Evolutionary conservation across 805 yeast genomes (phyloP).

Genomic region (Ogataea siamensis): DNA sequence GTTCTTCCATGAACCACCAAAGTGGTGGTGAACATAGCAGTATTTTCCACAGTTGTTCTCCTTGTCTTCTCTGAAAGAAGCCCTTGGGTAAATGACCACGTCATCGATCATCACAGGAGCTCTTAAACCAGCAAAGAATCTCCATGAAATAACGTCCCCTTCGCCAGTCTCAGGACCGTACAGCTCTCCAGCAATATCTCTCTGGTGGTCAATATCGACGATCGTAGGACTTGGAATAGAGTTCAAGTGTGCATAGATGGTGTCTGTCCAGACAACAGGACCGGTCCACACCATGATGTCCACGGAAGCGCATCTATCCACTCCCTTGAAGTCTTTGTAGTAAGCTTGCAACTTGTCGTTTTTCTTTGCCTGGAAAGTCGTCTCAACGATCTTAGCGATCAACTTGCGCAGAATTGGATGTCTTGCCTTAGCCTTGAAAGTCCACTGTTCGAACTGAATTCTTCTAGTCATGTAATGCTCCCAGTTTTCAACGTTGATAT

Average conservation of each 20-base stretch:
- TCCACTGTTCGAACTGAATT: slow-evolving; percentile 62
- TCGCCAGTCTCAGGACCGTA: slow-evolving; percentile 33
- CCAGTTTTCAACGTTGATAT: slow-evolving; percentile 54
- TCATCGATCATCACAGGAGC: slow-evolving; percentile 37
- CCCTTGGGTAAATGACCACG: slow-evolving; percentile 35
- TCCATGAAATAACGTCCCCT: slow-evolving; percentile 32
- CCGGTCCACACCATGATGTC: slow-evolving; percentile 78
- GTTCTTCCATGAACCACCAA: slow-evolving; percentile 38
- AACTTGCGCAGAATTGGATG: slow-evolving; percentile 58
- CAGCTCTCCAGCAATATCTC: slow-evolving; percentile 30
- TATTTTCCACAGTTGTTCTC: slow-evolving; percentile 36
- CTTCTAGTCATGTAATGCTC: slow-evolving; percentile 48
- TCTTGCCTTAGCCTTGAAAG: slow-evolving; percentile 57
- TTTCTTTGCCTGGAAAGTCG: slow-evolving; percentile 42
- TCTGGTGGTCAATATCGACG: slow-evolving; percentile 33
- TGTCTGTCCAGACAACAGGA: slow-evolving; percentile 76
- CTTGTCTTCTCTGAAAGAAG: slow-evolving; percentile 34
- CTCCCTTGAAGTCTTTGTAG: slow-evolving; percentile 37
- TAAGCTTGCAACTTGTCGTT: slow-evolving; percentile 35
- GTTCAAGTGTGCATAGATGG: slow-evolving; percentile 63
- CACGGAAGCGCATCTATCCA: slow-evolving; percentile 36
- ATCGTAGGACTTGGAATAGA: slow-evolving; percentile 33
- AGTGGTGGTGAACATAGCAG: slow-evolving; percentile 35
- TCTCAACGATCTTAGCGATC: slow-evolving; percentile 51
- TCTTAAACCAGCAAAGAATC: slow-evolving; percentile 33